A percentile compares a stretch with the other conserved stretches of the same genome.
Evolutionary conservation across 2,329 filamentous ascomycete genomes (phyloP).

Genomic region (Fusarium secorum): DNA sequence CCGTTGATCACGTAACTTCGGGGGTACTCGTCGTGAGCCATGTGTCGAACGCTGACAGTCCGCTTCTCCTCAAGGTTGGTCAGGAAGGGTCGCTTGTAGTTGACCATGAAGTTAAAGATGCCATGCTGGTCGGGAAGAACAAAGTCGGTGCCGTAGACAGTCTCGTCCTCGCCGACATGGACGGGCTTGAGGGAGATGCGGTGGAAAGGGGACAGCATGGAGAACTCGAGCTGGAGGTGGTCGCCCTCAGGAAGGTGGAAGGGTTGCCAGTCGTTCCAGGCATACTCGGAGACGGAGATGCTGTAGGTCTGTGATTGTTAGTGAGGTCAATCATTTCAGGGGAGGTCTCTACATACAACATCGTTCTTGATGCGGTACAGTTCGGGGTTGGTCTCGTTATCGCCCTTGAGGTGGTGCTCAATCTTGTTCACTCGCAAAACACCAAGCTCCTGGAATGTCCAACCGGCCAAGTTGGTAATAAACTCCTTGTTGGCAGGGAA

Average conservation of each 20-base stretch:
- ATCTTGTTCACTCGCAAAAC: slow-evolving; percentile 85
- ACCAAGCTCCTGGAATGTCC: slow-evolving; percentile 94
- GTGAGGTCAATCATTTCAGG: background rate
- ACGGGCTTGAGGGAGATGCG: slow-evolving; percentile 75
- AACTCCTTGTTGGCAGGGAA: slow-evolving; percentile 85
- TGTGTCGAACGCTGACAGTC: slow-evolving; percentile 93
- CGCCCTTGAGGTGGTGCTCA: slow-evolving; percentile 73
- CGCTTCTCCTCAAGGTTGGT: slow-evolving; percentile 92
- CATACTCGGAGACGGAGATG: slow-evolving; percentile 89
- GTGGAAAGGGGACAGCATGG: slow-evolving; percentile 98
- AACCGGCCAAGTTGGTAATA: slow-evolving; percentile 83
- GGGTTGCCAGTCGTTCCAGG: slow-evolving; percentile 75
- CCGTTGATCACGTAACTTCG: slow-evolving; percentile 88
- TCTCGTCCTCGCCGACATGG: slow-evolving; percentile 68
- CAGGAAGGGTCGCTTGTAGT: slow-evolving; percentile 95
- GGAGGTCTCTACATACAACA: slow-evolving; percentile 69
- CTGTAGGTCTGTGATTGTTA: slow-evolving; percentile 71
- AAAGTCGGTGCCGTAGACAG: slow-evolving; percentile 79
- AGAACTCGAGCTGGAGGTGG: slow-evolving; percentile 91
- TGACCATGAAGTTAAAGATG: slow-evolving; percentile 97
- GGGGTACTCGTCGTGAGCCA: slow-evolving; percentile 96
- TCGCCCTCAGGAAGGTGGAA: slow-evolving; percentile 76
- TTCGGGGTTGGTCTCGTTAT: slow-evolving; percentile 74
- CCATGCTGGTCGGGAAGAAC: slow-evolving; percentile 94
- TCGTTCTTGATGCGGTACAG: slow-evolving; percentile 98